Evolutionary conservation across 768 basidiomycete genomes (phyloP).

Genomic region (Mrakia frigida): DNA sequence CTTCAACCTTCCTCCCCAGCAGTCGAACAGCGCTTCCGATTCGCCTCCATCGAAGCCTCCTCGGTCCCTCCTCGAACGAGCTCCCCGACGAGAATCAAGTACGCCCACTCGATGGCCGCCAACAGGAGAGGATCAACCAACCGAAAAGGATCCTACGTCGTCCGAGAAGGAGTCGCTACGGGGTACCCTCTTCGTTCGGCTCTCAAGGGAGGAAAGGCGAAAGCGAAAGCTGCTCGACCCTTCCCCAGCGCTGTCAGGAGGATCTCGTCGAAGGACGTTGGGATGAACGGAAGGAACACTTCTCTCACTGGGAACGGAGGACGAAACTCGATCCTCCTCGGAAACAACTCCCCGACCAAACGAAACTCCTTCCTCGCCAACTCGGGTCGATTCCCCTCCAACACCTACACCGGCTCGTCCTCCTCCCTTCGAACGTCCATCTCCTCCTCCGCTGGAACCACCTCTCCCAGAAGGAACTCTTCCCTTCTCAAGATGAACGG

Average conservation of each 20-base stretch:
- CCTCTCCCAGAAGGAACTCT: no score
- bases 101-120: constrained; percentile 15
- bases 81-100: background rate
- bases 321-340: constrained; percentile 17
- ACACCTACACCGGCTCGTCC: background rate
- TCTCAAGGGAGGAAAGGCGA: constrained; percentile 23
- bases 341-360: background rate
- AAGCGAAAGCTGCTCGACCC: background rate
- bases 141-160: constrained; percentile 4
- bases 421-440: constrained; percentile 7
- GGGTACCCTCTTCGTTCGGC: constrained; percentile 29
- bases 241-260: background rate
- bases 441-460: no score
- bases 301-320: background rate
- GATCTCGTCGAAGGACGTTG: no score
- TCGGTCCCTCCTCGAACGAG: background rate
- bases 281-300: no score
- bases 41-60: background rate
- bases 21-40: background rate
- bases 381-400: background rate
- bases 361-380: background rate
- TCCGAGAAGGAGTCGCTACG: background rate
- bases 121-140: background rate
- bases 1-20: background rate
- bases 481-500: no score